Evolutionary conservation across 2,329 filamentous ascomycete species (phyloP).

Genomic region (Ascochyta viciae-villosae): DNA sequence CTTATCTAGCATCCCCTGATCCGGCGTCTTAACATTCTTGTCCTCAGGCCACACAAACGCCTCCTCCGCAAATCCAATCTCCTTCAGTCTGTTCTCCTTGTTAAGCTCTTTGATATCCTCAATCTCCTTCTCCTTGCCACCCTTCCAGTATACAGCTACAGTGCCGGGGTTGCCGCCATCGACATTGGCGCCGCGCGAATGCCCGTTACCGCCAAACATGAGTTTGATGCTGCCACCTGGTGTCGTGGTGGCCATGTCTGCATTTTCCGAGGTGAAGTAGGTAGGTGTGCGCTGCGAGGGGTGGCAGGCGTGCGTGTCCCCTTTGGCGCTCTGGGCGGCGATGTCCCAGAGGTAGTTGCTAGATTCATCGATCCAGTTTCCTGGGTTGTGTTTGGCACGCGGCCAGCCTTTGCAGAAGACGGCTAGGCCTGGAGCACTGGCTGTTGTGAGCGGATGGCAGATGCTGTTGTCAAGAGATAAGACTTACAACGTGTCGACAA

Average conservation of each 20-base stretch:
- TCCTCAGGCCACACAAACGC: slow-evolving; percentile 30
- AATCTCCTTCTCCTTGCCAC: slow-evolving; percentile 29
- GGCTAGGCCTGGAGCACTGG: slow-evolving; percentile 26
- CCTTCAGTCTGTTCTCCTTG: slow-evolving; percentile 23
- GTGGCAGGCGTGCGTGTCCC: slow-evolving; percentile 27
- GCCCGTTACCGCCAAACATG: slow-evolving; percentile 39
- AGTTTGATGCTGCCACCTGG: slow-evolving; percentile 28
- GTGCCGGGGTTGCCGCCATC: slow-evolving; percentile 23
- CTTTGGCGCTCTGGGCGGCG: not conserved
- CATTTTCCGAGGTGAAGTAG: slow-evolving; percentile 22
- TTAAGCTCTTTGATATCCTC: slow-evolving; percentile 30
- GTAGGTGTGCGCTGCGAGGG: slow-evolving; percentile 21
- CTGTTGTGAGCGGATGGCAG: not conserved
- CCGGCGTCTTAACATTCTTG: slow-evolving; percentile 21
- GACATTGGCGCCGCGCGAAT: slow-evolving; percentile 30
- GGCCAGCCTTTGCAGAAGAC: slow-evolving; percentile 34
- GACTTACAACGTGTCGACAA: slow-evolving; percentile 13
- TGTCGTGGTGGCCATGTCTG: slow-evolving; percentile 26
- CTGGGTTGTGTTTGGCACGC: slow-evolving; percentile 30
- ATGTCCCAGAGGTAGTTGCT: slow-evolving; percentile 28
- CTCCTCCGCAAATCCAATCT: slow-evolving; percentile 32
- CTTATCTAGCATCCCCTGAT: slow-evolving; percentile 31
- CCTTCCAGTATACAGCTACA: slow-evolving; percentile 27
- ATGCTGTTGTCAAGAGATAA: not conserved
- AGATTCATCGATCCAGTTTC: slow-evolving; percentile 34